Evolutionary conservation across 129 eudicot species (phyloP), one percentile per base, ranked within the genome.

Genomic region (Flaveria robusta): DNA sequence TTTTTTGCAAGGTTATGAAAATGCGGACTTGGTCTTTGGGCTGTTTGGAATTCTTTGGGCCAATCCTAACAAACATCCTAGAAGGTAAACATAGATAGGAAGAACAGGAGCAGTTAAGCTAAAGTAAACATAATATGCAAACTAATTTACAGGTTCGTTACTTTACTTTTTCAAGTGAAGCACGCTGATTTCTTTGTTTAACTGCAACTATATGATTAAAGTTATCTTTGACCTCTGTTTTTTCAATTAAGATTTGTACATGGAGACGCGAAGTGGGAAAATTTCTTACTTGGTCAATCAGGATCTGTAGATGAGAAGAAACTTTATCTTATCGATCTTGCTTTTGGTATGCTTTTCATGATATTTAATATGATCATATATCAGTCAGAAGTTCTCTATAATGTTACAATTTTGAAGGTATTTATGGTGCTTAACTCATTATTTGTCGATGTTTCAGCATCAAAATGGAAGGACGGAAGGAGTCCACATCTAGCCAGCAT

Each of bases 11-110:
- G 99, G 93, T 95, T 72, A 91, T 95, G 97, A 97, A 95, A 82
- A 95, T 95, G 81, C 97, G 99, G 99, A 68, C 97, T 94, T 27
- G 91, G 99, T 85, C 96, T 95, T 75, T 95, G 99, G 99, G 99
- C 91, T 83, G 94, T 94, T 39, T 94, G 97, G 99, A 94, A 94
- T 81, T 84, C 97, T 34, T 85, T 94, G 72, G 99, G 99, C 86
- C 99, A 94, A 83, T 87, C 96, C 97, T 94, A 91, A 94, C n/a
- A n/a, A n/a, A n/a, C n/a, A n/a, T n/a, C n/a, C n/a, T n/a, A n/a
- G n/a, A n/a, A n/a, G n/a, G n/a, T n/a, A n/a, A n/a, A n/a, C n/a
- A n/a, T n/a, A n/a, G n/a, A n/a, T n/a, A n/a, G n/a, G n/a, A n/a
- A n/a, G n/a, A n/a, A n/a, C n/a, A n/a, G n/a, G n/a, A n/a, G n/a